phyloP scores from a whole-genome alignment of 805 yeast species.

The Kodamaea kaohsiungensis region DNA sequence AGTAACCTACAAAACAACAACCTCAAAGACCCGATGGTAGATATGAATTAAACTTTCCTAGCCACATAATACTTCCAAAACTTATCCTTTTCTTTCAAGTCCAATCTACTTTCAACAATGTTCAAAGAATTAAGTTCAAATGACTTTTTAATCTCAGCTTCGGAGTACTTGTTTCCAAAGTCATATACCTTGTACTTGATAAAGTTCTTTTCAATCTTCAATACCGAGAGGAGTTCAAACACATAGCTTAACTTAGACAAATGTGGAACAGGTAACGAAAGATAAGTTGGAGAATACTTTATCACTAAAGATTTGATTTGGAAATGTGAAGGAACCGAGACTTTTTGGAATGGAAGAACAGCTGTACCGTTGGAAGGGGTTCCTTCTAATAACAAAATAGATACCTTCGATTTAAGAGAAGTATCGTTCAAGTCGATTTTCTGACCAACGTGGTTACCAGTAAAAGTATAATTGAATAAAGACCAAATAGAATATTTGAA shows the following conservation, averaged over 20 bases:
- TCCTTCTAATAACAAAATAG: slow-evolving; percentile 73
- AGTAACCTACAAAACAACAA: too few relatives aligned
- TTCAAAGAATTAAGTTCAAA: slow-evolving; percentile 36
- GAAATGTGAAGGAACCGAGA: slow-evolving; percentile 8
- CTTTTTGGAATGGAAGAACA: slow-evolving; percentile 54
- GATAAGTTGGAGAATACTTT: slow-evolving; percentile 36
- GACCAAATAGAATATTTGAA: slow-evolving; percentile 25
- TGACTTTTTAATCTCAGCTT: slow-evolving; percentile 21
- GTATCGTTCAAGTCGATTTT: slow-evolving; percentile 27
- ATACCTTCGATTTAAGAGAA: slow-evolving; percentile 28
- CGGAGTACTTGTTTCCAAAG: slow-evolving; percentile 18
- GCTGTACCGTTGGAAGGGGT: slow-evolving; percentile 85
- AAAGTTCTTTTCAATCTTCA: slow-evolving; percentile 17
- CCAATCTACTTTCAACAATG: slow-evolving; percentile 29
- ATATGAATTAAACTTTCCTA: not conserved
- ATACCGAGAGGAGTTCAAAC: slow-evolving; percentile 22
- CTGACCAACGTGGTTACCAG: slow-evolving; percentile 14
- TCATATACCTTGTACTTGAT: slow-evolving; percentile 32
- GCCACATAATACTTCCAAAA: slow-evolving; percentile 20
- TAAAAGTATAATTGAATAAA: slow-evolving; percentile 28
- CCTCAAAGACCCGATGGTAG: too few relatives aligned
- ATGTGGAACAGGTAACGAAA: slow-evolving; percentile 40
- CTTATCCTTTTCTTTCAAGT: slow-evolving; percentile 28
- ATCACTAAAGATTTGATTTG: slow-evolving; percentile 38
- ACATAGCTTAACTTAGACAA: slow-evolving; percentile 22